Conservation (phyloP, 169 alveolate genomes). For the Miamiensis avidus region DNA sequence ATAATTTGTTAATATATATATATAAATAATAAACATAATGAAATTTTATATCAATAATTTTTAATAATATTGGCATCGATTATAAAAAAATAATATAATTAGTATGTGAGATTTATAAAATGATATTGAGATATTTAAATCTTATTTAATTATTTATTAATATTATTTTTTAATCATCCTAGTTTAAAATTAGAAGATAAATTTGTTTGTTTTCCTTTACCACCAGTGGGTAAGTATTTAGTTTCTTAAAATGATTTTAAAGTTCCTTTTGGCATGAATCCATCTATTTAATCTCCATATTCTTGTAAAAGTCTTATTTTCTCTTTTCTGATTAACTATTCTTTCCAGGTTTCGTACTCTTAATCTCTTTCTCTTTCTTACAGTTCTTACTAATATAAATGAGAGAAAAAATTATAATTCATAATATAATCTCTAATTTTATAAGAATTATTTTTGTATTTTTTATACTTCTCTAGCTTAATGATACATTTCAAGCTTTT, state of each 20-base stretch:
- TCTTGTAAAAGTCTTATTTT: slow-evolving; percentile 69
- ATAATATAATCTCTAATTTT: too few species aligned
- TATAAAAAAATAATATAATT: too few species aligned
- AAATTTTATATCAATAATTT: too few species aligned
- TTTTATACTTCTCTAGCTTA: slow-evolving; percentile 57
- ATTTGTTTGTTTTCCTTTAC: neutral
- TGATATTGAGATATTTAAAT: neutral
- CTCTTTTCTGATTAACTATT: slow-evolving; percentile 72
- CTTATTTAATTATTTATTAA: too few species aligned
- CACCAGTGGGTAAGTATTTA: slow-evolving; percentile 6
- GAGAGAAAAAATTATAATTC: slow-evolving; percentile 15
- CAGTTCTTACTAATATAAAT: slow-evolving; percentile 41
- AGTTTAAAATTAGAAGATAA: neutral
- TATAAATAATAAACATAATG: neutral
- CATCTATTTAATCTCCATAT: slow-evolving; percentile 66
- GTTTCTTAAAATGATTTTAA: slow-evolving; percentile 57
- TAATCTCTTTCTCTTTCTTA: slow-evolving; percentile 53
- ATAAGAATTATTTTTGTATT: too few species aligned
- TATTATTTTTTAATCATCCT: neutral
- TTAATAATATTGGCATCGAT: too few species aligned
- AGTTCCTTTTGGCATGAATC: slow-evolving; percentile 76
- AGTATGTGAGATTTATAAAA: too few species aligned
- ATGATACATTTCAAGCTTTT: slow-evolving; percentile 63
- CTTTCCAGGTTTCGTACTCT: slow-evolving; percentile 62
- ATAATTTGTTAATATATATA: too few species aligned